Base-by-base conservation (phyloP, 2,329 filamentous ascomycete genomes). In the Nemania sp. region DNA sequence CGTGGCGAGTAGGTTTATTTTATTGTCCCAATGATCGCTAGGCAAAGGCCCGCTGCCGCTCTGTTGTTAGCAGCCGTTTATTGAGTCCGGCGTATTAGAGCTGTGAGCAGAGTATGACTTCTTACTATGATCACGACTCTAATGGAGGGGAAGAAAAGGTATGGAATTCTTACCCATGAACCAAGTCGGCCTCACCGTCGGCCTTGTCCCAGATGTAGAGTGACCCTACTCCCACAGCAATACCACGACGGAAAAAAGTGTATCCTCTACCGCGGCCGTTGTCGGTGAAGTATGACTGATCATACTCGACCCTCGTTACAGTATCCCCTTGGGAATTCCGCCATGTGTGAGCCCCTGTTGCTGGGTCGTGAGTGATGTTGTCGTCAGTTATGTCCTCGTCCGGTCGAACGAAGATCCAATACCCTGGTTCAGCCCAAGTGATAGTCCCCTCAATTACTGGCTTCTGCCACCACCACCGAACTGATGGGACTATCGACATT, bases 221-320 rank as follows among this genome's bases (percentile, higher is more conserved):
- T 19, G 33, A 31, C 15, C 33, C 44, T 20, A 39, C 33, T 0
- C 44, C 44, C 2, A 22, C 33, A 14, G 4, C 30, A 9, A 23
- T 45, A 6, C 28, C 42, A 34, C 20, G 15, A 6, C 23, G 23
- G 24, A 20, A 47, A 12, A 39, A 47, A 15, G 44, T 47, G 23
- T 47, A 47, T 4, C 44, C 44, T 8, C 22, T 15, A 8, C 44
- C 44, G 8, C n/a, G 23, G 31, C 44, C 44, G 24, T 47, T 47
- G 7, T 47, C 44, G 20, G 6, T 5, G 15, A 17, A 39, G 11
- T 24, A 30, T 4, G 44, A 37, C 7, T 30, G 15, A 4, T 31
- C 5, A 12, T 39, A 47, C 17, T 39, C 44, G 6, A 19, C 3
- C 15, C 31, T 37, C 4, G 39, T 28, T 2, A 39, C 6, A 2